These are phyloP conservation scores for Fusarium heterosporum DNA, from an alignment of 2,329 filamentous ascomycete species.

Conservation along the genomic window DNA sequence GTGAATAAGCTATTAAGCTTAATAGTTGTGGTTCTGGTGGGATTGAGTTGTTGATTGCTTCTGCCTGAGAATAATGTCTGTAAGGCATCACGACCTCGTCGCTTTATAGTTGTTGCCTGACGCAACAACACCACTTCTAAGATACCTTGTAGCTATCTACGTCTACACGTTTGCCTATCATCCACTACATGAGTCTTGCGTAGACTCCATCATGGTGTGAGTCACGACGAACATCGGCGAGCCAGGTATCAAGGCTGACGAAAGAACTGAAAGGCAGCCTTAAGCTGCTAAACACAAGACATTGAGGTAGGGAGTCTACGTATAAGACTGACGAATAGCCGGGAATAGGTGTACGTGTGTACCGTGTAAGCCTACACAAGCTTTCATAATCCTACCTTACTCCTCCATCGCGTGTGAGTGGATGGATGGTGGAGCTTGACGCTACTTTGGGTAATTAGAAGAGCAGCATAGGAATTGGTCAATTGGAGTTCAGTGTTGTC, in stretches of 20 bases:
- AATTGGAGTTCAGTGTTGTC: background rate
- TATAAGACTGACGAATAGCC: conserved; percentile 34
- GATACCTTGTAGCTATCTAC: background rate
- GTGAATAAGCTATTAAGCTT: conserved; percentile 12
- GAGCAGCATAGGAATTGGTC: conserved; percentile 15
- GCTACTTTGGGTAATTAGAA: conserved; percentile 1
- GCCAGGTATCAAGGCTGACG: conserved; percentile 19
- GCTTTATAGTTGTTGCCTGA: conserved; percentile 41
- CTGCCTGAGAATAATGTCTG: conserved; percentile 22
- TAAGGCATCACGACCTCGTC: background rate
- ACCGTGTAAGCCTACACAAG: conserved; percentile 19
- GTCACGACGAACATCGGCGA: conserved; percentile 40
- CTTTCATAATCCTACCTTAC: conserved; percentile 5
- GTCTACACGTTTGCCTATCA: background rate
- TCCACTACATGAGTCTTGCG: conserved; percentile 10
- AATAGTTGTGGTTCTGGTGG: conserved; percentile 1
- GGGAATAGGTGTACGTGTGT: conserved; percentile 2
- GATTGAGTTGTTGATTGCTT: conserved; percentile 13
- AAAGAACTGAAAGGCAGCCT: conserved; percentile 1
- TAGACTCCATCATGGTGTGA: conserved; percentile 40
- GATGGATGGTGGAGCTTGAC: background rate
- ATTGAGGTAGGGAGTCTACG: conserved; percentile 9
- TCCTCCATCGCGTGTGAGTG: background rate
- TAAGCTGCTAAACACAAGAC: background rate
- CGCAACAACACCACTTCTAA: background rate